A percentile compares a stretch with the other conserved stretches of the same genome.
phyloP scores from a whole-genome alignment of 164 flowering plant species.

The Cinnamomum chago region DNA sequence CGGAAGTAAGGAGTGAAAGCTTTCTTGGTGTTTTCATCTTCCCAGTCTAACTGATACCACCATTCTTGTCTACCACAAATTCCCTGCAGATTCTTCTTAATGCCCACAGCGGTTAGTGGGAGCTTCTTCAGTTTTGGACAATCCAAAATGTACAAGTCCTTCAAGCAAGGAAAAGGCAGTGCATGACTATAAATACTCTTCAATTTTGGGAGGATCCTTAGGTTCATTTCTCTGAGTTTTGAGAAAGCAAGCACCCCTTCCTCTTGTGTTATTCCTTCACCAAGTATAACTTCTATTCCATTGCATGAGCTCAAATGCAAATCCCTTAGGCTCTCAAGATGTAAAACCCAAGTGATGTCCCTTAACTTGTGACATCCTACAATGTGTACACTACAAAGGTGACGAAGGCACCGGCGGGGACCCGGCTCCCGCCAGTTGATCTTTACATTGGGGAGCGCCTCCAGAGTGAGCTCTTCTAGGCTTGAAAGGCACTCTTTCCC shows the following conservation, averaged over 20 bases:
- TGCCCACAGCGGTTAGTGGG: slow-evolving; percentile 6
- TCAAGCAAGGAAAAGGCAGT: slow-evolving; percentile 12
- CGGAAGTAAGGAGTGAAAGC: background rate
- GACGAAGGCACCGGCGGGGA: background rate
- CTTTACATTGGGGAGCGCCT: background rate
- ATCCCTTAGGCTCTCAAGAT: background rate
- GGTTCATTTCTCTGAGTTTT: background rate
- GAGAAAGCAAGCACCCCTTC: background rate
- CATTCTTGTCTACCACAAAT: background rate
- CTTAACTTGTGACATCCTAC: slow-evolving; percentile 4
- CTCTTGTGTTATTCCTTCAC: background rate
- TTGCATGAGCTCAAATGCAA: background rate
- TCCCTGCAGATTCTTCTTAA: background rate
- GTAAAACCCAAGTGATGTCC: slow-evolving; percentile 12
- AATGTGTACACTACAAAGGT: background rate
- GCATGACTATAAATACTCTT: slow-evolving; percentile 10
- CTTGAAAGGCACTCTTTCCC: background rate
- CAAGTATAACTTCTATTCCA: slow-evolving; percentile 10
- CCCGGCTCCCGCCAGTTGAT: background rate
- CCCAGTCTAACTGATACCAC: slow-evolving; percentile 16
- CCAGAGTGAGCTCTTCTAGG: background rate
- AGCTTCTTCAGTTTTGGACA: slow-evolving; percentile 16
- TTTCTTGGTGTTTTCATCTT: slow-evolving; percentile 3
- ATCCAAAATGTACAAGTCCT: background rate
- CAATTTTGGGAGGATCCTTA: slow-evolving; percentile 2